Percentiles rank a stretch among this genome's conserved stretches.
Conservation (phyloP, 192 early-diverging fungal species). For the Anaeromyces robustus region DNA sequence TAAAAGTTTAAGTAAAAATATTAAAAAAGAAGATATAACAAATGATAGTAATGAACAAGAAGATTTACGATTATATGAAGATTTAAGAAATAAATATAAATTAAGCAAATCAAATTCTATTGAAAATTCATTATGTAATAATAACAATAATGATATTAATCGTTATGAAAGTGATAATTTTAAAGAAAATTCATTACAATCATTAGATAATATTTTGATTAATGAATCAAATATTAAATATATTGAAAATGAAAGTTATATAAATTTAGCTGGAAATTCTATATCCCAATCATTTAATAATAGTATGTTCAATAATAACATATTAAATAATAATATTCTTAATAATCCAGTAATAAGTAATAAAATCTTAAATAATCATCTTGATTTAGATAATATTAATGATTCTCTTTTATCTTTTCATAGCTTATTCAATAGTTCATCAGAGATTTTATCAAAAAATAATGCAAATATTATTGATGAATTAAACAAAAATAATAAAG, state of each 20-base stretch:
- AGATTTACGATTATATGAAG: not conserved
- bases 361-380: not conserved
- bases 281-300: not conserved
- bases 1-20: too few species aligned
- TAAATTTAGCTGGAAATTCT: not conserved
- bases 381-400: not conserved
- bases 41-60: not conserved
- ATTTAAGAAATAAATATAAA: not conserved
- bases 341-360: too few species aligned
- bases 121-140: not conserved
- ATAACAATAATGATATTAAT: too few species aligned
- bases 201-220: not conserved
- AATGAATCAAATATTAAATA: not conserved
- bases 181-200: too few species aligned
- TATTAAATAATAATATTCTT: not conserved
- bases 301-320: not conserved
- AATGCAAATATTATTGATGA: not conserved
- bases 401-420: not conserved
- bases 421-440: not conserved
- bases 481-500: not conserved
- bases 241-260: too few species aligned
- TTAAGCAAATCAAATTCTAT: not conserved
- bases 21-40: too few species aligned
- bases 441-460: not conserved
- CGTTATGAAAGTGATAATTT: too few species aligned